Base-by-base conservation (phyloP, 2,329 filamentous ascomycete genomes). In the Pyrenochaeta sp. region DNA sequence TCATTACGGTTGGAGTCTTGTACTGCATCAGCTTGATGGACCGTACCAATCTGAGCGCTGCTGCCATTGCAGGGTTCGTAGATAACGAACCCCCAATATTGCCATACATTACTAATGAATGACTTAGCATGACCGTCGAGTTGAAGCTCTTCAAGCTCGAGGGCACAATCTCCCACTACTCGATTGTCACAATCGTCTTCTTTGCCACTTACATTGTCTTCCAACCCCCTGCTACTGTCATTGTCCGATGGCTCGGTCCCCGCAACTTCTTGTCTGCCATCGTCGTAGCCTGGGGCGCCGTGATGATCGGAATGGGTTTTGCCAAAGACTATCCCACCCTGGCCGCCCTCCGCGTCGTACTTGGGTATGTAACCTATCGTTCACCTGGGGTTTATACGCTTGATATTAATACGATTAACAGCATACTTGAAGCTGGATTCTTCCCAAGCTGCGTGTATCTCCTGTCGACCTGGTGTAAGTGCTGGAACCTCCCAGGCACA, bases 1-100 rank as follows among this genome's bases (percentile, higher is more conserved):
- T 78, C 13, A 55, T 74, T 14, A 77, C 74, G 1, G 68, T 77
- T 1, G 76, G 76, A 7, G 68, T 81, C 53, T 80, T 90, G 73
- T 92, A 92, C 69, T 89, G 87, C 65, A 78, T 89, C 58, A 87
- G 82, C 53, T 73, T 93, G 46, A 89, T 93, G 83, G 89, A 94
- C 63, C 78, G 89, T 21, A 90, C 87, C 2, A 93, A 93, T 68
- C 72, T 92, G 65, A 82, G 82, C n/a, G 77, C 82, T 15, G 88
- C 88, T 27, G 82, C 82, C 31, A 86, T 93, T 65, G 88, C 89
- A 14, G 89, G 80, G 77, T 80, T 61, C 41, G 65, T 55, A 10
- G 13, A 26, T 4, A n/a, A n/a, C 22, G 11, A 14, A 14, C 10
- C 3, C 19, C 8, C 41, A 64, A 17, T 36, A 48, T 3, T 29